phyloP scores from a whole-genome alignment of 2,329 filamentous ascomycete species.

The Stagonosporopsis chrysanthemi region DNA sequence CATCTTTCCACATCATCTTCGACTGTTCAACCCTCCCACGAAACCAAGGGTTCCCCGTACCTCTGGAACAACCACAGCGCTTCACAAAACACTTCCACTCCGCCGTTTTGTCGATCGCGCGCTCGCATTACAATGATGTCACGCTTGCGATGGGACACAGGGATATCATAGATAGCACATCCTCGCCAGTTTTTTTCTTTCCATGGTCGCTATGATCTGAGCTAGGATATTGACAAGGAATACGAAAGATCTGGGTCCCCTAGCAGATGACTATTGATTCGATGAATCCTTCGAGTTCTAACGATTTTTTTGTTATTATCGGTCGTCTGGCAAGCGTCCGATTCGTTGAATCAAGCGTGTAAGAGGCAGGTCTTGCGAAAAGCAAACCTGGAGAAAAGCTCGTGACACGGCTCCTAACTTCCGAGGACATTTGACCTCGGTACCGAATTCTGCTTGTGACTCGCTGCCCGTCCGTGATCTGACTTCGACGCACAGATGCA shows the following conservation, averaged over 20 bases:
- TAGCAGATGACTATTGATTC: constrained; percentile 13
- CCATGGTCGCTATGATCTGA: constrained; percentile 13
- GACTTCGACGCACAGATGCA: background rate
- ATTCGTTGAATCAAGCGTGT: constrained; percentile 2
- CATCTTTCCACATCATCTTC: constrained; percentile 1
- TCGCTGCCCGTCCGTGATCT: background rate
- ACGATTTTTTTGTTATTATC: background rate
- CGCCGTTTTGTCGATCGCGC: constrained; percentile 11
- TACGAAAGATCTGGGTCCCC: background rate
- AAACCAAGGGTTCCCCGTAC: background rate
- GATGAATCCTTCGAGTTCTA: constrained; percentile 8
- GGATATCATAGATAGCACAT: constrained; percentile 11
- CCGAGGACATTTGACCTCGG: constrained; percentile 3
- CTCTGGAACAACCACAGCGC: constrained; percentile 6
- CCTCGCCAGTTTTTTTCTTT: constrained; percentile 3
- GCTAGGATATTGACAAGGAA: constrained; percentile 14
- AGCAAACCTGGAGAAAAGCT: constrained; percentile 1
- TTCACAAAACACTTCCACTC: constrained; percentile 6
- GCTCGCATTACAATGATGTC: constrained; percentile 16
- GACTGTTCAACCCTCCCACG: background rate
- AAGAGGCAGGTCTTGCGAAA: background rate
- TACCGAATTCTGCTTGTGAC: background rate
- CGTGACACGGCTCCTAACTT: background rate
- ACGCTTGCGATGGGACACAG: constrained; percentile 1
- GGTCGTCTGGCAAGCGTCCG: constrained; percentile 5